Base-by-base conservation (phyloP, 2,329 filamentous ascomycete genomes). In the Rosellinia necatrix region DNA sequence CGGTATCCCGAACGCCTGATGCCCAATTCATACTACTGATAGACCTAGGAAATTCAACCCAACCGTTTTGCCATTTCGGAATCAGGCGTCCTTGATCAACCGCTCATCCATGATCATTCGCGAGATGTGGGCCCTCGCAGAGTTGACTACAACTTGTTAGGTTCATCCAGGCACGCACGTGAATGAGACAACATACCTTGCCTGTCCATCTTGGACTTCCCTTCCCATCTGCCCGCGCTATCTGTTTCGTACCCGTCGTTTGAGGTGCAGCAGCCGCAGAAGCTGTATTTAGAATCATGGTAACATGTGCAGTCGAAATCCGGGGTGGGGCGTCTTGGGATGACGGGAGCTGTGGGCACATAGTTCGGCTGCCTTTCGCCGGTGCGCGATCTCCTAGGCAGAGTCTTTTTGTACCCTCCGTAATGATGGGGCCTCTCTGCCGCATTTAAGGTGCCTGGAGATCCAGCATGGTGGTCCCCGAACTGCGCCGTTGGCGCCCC, bases 271-370 rank as follows among this genome's bases (percentile, higher is more conserved):
- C 67, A 69, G 41, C 57, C 25, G 43, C 67, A 68, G 37, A 68
- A 69, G 17, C 58, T 51, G 42, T 60, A 44, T n/a, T 29, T 46
- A 15, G 21, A 15, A 19, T 61, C 51, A 37, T 54, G 40, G 46
- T 42, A 49, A 5, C 53, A 61, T 25, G 43, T 35, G 15, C 46
- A 51, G 22, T 67, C 64, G n/a, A 69, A 59, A 34, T 69, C 66
- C 8, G 67, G 67, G 10, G 67, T 67, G 15, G 66, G 63, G 15
- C 67, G 63, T 37, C 67, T 64, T 29, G 65, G 56, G 38, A 68
- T 66, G 37, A 50, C 41, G 5, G 67, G 66, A 21, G 67, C 61
- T 29, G 50, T 46, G 15, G 65, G 65, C 13, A 59, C 49, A 41
- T 56, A 54, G 37, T 40, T 48, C 24, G 19, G n/a, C 40, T 60